Evolutionary conservation across 2,329 filamentous ascomycete species (phyloP).

Genomic region (Aphanoascus verrucosus): DNA sequence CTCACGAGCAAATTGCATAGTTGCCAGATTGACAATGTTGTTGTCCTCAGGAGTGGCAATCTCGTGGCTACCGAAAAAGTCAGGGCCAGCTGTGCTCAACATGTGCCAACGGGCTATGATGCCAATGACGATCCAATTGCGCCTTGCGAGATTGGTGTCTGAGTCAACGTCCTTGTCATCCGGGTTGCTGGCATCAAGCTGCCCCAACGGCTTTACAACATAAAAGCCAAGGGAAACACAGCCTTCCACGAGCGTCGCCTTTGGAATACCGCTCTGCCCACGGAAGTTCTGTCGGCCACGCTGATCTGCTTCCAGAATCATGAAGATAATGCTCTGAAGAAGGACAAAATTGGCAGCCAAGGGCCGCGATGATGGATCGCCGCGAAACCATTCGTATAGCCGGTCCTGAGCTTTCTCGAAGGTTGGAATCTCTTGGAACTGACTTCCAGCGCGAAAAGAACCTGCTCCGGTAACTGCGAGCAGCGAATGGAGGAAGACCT

Average conservation of each 20-base stretch:
- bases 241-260: slow-evolving; percentile 32
- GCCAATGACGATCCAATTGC: slow-evolving; percentile 32
- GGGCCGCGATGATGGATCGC: slow-evolving; percentile 26
- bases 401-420: slow-evolving; percentile 34
- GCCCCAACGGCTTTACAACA: slow-evolving; percentile 31
- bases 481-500: slow-evolving; percentile 32
- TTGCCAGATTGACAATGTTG: slow-evolving; percentile 27
- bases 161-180: slow-evolving; percentile 29
- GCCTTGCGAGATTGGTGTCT: slow-evolving; percentile 31
- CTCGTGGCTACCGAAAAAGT: slow-evolving; percentile 29
- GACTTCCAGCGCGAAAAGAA: slow-evolving; percentile 24
- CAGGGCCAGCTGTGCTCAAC: slow-evolving; percentile 32
- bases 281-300: slow-evolving; percentile 35
- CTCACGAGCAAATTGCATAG: slow-evolving; percentile 32
- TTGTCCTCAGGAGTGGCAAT: slow-evolving; percentile 32
- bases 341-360: slow-evolving; percentile 31
- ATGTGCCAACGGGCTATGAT: slow-evolving; percentile 35
- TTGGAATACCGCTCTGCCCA: slow-evolving; percentile 32
- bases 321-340: slow-evolving; percentile 33
- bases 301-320: slow-evolving; percentile 35
- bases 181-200: slow-evolving; percentile 28
- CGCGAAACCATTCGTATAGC: slow-evolving; percentile 30
- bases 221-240: slow-evolving; percentile 31
- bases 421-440: slow-evolving; percentile 25
- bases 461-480: slow-evolving; percentile 33